phyloP scores from a whole-genome alignment of 1,284 basidiomycete species.

The Trichosporon asahii region DNA sequence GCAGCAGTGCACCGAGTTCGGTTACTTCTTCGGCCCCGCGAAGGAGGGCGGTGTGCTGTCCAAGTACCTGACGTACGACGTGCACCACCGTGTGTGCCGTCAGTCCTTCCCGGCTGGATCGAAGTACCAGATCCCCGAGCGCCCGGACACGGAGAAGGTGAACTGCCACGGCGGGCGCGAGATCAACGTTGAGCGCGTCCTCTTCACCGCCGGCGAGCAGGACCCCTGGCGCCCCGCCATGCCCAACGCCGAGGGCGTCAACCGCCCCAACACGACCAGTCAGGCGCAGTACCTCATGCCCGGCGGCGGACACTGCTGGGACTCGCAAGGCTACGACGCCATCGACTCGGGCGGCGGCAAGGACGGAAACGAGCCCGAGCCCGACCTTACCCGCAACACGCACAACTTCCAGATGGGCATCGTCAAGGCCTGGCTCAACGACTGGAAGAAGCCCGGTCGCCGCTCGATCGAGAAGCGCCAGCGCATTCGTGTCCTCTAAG shows the following conservation, averaged over 20 bases:
- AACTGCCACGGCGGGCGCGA: constrained; percentile 74
- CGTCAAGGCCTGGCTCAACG: constrained; percentile 75
- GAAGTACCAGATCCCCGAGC: constrained; percentile 64
- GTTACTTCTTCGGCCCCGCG: constrained; percentile 64
- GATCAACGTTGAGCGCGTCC: constrained; percentile 70
- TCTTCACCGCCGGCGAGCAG: constrained; percentile 61
- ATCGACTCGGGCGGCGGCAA: constrained; percentile 21
- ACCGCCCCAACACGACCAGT: neutral
- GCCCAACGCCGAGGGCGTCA: constrained; percentile 1
- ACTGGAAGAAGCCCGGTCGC: constrained; percentile 51
- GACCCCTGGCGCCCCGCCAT: constrained; percentile 84
- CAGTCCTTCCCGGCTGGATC: constrained; percentile 79
- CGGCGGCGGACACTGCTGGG: constrained; percentile 7
- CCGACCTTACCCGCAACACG: constrained; percentile 71
- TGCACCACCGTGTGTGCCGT: constrained; percentile 73
- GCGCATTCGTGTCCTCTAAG: neutral
- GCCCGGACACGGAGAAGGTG: constrained; percentile 74
- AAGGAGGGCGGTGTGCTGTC: constrained; percentile 39
- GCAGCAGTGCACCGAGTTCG: constrained; percentile 89
- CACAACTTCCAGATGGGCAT: constrained; percentile 78
- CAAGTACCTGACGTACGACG: constrained; percentile 68
- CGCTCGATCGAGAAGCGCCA: neutral
- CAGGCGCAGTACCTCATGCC: neutral
- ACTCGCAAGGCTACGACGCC: neutral
- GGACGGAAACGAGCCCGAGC: constrained; percentile 57